Base-by-base conservation (phyloP, 805 yeast genomes). In the Wickerhamiella galacta region DNA sequence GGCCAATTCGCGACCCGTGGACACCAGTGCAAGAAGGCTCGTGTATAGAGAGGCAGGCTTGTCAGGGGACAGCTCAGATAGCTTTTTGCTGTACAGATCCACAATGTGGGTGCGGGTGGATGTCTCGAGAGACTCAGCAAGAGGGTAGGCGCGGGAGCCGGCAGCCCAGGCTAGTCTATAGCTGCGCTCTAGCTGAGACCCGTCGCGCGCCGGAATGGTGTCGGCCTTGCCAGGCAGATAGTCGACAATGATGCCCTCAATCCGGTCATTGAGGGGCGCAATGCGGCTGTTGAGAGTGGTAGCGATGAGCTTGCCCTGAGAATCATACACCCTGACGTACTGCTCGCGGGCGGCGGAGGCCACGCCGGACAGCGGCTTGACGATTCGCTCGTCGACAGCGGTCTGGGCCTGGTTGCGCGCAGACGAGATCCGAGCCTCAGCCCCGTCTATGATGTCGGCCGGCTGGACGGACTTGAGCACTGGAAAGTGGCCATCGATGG, bases 251-350 rank as follows among this genome's bases (percentile, higher is more conserved):
- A 60, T 43, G 2, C 58, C 49, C 39, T 65, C 72, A 32, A 77
- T 51, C 21, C 61, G 55, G 22, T 61, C 54, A 54, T 77, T 81
- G 28, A 75, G 28, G 19, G 90, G 85, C 23, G 58, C 61, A 30
- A 77, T 57, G 9, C 74, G 22, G 3, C 79, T 75, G 51, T 75
- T 82, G 16, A 74, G 46, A 16, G 67, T 63, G n/a, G 75, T 61
- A 42, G 81, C 62, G 24, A 77, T 42, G 32, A 73, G 48, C 46
- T 69, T 70, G 16, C 81, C 81, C 20, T 70, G 57, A 6, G 68
- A 61, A 46, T 72, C 72, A 48, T 66, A 64, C 25, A 70, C 46
- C 20, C 67, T 60, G 30, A 63, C 57, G 46, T 70, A 65, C 47
- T 70, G 66, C 33, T 54, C 55, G 32, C 58, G 60, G 40, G 77